phyloP scores from a whole-genome alignment of 345 rosid genomes.

The Physaria fendleri region DNA sequence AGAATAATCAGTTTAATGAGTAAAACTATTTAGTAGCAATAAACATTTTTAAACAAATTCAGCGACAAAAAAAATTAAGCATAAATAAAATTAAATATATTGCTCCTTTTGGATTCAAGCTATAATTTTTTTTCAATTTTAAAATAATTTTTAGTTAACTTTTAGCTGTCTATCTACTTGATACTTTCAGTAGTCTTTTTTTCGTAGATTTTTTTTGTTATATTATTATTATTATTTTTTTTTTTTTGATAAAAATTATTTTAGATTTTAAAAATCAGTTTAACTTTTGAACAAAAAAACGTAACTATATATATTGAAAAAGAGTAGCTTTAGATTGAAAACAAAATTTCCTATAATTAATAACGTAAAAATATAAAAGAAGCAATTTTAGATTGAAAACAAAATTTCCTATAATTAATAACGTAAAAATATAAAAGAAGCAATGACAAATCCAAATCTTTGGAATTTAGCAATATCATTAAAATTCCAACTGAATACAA shows the following conservation, averaged over 20 bases:
- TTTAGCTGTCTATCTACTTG: not conserved
- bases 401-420: not conserved
- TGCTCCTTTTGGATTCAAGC: no score
- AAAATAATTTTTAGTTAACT: constrained; percentile 4
- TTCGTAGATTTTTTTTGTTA: no score
- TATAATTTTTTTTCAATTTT: not conserved
- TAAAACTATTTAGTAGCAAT: no score
- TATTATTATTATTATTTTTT: no score
- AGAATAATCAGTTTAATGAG: no score
- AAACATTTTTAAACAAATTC: no score
- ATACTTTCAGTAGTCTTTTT: not conserved
- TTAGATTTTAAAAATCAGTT: not conserved
- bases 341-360: not conserved
- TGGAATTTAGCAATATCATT: not conserved
- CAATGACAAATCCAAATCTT: not conserved
- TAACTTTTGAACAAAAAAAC: not conserved
- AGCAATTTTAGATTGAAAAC: no score
- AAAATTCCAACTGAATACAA: not conserved
- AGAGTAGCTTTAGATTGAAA: not conserved
- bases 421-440: not conserved
- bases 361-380: not conserved
- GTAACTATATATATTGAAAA: not conserved
- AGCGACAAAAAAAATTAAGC: no score
- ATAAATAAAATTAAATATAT: no score
- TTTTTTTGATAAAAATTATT: no score